Conservation (phyloP, 225 moss, liverwort and hornwort species). For the Sphagnum tenellum region DNA sequence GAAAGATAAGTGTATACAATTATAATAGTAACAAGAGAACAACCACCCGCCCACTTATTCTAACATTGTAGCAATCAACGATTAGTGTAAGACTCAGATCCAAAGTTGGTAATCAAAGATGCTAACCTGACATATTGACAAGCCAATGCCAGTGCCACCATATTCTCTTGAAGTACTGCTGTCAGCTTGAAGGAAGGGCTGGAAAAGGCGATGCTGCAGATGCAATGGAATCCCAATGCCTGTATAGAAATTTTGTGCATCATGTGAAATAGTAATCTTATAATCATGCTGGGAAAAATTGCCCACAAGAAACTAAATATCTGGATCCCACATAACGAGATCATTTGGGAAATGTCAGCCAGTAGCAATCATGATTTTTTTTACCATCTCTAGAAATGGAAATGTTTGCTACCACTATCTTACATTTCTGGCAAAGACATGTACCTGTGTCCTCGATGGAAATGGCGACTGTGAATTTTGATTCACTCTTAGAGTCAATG, state of each 20-base stretch:
- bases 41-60: not conserved
- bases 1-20: not conserved
- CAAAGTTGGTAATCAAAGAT: not conserved
- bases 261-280: too few relatives aligned
- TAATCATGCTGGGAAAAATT: too few relatives aligned
- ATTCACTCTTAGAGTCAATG: too few relatives aligned
- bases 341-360: not conserved
- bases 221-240: constrained; percentile 59
- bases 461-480: too few relatives aligned
- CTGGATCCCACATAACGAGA: not conserved
- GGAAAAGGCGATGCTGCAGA: constrained; percentile 53
- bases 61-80: not conserved
- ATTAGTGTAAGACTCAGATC: too few relatives aligned
- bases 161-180: constrained; percentile 52
- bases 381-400: too few relatives aligned
- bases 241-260: not conserved
- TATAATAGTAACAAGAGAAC: not conserved
- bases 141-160: constrained; percentile 77
- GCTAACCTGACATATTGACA: constrained; percentile 56
- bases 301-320: too few relatives aligned
- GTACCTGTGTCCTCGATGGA: too few relatives aligned
- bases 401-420: too few relatives aligned
- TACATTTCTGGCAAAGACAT: too few relatives aligned
- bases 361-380: not conserved
- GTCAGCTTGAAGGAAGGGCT: constrained; percentile 66